A percentile compares a stretch with the other conserved stretches of the same genome.
These are phyloP conservation scores for Nectriaceae sp. DNA, from an alignment of 2,329 filamentous ascomycete genomes.

Conservation along the genomic window DNA sequence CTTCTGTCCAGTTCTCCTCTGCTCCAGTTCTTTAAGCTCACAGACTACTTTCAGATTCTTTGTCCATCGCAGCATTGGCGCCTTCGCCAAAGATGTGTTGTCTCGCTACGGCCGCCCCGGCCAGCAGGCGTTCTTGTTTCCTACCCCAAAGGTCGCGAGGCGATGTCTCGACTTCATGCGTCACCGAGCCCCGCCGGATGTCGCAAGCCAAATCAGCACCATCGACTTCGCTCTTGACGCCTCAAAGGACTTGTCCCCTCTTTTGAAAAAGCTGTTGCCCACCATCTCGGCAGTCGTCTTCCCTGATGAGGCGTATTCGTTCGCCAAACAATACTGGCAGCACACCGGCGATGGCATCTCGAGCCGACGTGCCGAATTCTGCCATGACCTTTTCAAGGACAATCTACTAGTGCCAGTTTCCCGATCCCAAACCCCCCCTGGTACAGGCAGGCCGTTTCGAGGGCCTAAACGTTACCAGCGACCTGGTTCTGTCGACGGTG, in stretches of 20 bases:
- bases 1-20: background rate
- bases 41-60: conserved; percentile 74
- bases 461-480: conserved; percentile 83
- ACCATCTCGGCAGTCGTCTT: conserved; percentile 72
- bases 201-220: conserved; percentile 50
- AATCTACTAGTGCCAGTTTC: conserved; percentile 52
- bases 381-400: conserved; percentile 71
- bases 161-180: conserved; percentile 76
- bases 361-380: conserved; percentile 89
- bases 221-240: conserved; percentile 65
- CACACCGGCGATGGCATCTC: conserved; percentile 92
- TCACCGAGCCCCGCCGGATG: conserved; percentile 55
- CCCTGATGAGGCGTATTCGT: conserved; percentile 62
- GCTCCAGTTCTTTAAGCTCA: conserved; percentile 7
- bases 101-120: conserved; percentile 61
- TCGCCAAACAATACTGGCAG: conserved; percentile 97
- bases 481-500: conserved; percentile 38
- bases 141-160: conserved; percentile 67
- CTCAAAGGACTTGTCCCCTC: conserved; percentile 50
- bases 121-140: conserved; percentile 80
- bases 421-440: conserved; percentile 26
- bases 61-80: conserved; percentile 79
- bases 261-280: conserved; percentile 57
- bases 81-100: conserved; percentile 70
- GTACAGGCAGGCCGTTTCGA: conserved; percentile 49